These are phyloP conservation scores for Populus hybrid DNA, from an alignment of 441 rosid genomes.

Conservation along the genomic window DNA sequence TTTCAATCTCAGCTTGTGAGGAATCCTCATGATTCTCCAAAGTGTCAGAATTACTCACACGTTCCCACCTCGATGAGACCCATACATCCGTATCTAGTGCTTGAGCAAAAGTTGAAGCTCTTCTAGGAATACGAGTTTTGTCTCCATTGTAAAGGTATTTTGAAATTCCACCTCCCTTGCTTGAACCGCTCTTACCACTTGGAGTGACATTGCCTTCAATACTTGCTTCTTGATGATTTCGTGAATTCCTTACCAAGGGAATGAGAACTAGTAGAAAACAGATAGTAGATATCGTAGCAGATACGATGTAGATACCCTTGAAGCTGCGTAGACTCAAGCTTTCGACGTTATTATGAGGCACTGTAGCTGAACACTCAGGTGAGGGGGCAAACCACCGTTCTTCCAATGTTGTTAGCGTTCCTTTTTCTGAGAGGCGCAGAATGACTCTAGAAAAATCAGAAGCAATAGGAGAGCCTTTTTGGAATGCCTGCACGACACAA, in stretches of 20 bases:
- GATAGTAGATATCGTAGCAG: conserved; percentile 29
- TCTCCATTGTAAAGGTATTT: not conserved
- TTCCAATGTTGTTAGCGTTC: conserved; percentile 23
- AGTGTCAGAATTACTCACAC: not conserved
- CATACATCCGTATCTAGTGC: not conserved
- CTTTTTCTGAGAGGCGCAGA: conserved; percentile 28
- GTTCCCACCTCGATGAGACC: not conserved
- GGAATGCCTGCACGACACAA: conserved; percentile 31
- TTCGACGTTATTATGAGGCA: not conserved
- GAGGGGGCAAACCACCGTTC: conserved; percentile 25
- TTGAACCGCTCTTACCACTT: conserved; percentile 1
- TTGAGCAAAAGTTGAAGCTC: not conserved
- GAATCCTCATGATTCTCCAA: not conserved
- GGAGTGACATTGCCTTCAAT: not conserved
- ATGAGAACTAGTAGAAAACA: conserved; percentile 28
- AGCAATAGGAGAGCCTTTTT: conserved; percentile 35
- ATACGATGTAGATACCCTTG: conserved; percentile 9
- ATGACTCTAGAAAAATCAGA: conserved; percentile 38
- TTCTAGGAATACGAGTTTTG: not conserved
- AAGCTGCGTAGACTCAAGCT: conserved; percentile 15
- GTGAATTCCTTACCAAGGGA: conserved; percentile 8
- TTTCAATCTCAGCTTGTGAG: not conserved
- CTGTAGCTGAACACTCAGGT: conserved; percentile 4
- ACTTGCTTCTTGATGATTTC: not conserved
- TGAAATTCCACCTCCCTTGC: conserved; percentile 1